Conservation (phyloP, 2,329 filamentous ascomycete species). For the Tolypocladium cylindrosporum region DNA sequence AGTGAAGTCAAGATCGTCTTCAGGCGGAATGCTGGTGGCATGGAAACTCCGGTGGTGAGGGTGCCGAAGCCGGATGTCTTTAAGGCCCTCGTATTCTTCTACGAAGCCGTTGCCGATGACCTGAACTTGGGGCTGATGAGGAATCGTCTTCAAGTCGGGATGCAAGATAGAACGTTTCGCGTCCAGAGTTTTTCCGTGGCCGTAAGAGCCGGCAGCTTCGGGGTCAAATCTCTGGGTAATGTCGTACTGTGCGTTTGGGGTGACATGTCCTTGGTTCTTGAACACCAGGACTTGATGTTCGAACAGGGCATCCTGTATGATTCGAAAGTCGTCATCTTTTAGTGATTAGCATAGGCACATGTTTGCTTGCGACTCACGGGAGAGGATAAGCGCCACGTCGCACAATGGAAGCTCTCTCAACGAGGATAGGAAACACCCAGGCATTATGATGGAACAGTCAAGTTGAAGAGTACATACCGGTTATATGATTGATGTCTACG, state of each 20-base stretch:
- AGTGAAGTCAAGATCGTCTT: not conserved
- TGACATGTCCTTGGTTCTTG: not conserved
- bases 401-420: not conserved
- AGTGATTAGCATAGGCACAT: not conserved
- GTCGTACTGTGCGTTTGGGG: slow-evolving; percentile 50
- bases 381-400: not conserved
- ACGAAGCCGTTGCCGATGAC: not conserved
- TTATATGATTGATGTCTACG: not conserved
- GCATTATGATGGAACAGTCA: not conserved
- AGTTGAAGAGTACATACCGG: not conserved
- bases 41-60: not conserved
- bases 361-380: not conserved
- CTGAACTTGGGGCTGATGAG: slow-evolving; percentile 57
- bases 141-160: slow-evolving; percentile 71
- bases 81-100: not conserved
- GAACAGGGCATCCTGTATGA: not conserved
- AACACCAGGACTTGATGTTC: not conserved
- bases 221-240: slow-evolving; percentile 69
- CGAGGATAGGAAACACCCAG: not conserved
- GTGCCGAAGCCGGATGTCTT: not conserved
- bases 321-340: not conserved
- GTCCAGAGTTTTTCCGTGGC: slow-evolving; percentile 67
- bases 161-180: slow-evolving; percentile 56
- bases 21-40: not conserved
- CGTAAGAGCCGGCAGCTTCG: slow-evolving; percentile 50